Percentiles rank a stretch among this genome's conserved stretches.
Conservation (phyloP, 768 basidiomycete species). For the Filobasidium wieringae region DNA sequence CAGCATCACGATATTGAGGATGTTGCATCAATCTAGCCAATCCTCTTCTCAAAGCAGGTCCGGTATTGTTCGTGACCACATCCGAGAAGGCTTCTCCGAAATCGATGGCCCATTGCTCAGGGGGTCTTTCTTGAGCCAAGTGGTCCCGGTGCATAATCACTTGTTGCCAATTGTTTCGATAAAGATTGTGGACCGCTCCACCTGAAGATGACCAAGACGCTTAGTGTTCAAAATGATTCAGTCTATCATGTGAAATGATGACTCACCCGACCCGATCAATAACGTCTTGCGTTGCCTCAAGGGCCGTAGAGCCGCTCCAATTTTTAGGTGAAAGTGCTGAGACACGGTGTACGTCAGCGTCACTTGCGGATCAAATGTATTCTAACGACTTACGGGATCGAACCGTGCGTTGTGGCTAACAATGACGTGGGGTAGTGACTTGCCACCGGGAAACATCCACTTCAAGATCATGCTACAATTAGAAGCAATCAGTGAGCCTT, state of each 20-base stretch:
- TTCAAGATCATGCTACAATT: conserved; percentile 15
- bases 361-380: too few species aligned
- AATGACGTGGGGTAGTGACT: conserved; percentile 12
- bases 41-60: conserved; percentile 1
- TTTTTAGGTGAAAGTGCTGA: conserved; percentile 15
- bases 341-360: too few species aligned
- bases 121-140: conserved; percentile 16
- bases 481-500: background rate
- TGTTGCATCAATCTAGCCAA: conserved; percentile 17
- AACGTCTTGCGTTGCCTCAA: conserved; percentile 14
- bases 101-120: conserved; percentile 19
- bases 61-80: conserved; percentile 18
- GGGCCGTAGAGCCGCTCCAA: conserved; percentile 16
- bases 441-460: conserved; percentile 21
- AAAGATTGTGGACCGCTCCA: conserved; percentile 18
- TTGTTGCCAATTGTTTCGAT: conserved; percentile 16
- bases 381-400: conserved; percentile 12
- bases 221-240: background rate
- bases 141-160: conserved; percentile 18
- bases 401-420: conserved; percentile 19
- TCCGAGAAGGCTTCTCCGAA: conserved; percentile 17
- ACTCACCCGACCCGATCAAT: conserved; percentile 17
- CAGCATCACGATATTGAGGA: conserved; percentile 17
- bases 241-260: background rate
- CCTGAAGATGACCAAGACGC: background rate